Evolutionary conservation across 202 grass and related monocot species (phyloP), one percentile per base, ranked within the genome.

Genomic region (Alloteropsis angusta): DNA sequence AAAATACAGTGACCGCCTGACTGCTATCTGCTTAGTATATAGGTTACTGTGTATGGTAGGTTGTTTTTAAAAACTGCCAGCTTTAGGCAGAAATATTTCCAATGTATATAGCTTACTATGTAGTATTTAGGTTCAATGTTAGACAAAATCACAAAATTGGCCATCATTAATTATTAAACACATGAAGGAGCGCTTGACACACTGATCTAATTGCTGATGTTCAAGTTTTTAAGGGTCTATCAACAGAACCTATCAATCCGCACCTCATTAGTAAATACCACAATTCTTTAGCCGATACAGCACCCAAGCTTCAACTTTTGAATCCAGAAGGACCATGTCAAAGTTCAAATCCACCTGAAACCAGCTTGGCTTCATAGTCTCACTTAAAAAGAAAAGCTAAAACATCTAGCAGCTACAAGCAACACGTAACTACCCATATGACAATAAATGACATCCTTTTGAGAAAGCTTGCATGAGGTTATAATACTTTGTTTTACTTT

Each of bases 401-500:
- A 68, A 13, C 37, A 23, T 57, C 57, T 35, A 59, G 3, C 22
- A 22, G 75, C 57, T 55, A 59, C 36, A 45, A 41, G 65, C 45
- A 71, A 36, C 34, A n/a, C 2, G 25, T 34, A 37, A 13, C 26
- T 63, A 34, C 58, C 42, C 7, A 32, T 11, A 66, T 21, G 39
- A 54, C 65, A 71, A 43, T 60, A 62, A 52, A 54, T 23, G 64
- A 1, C 22, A 32, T 34, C 47, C 1, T 37, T 21, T 38, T 22
- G 65, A 71, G 53, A 44, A 79, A 56, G 17, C 30, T 57, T 57
- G 32, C 56, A 46, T 79, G 4, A 72, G 63, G 47, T 64, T 80
- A 36, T 75, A 4, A 38, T 46, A 18, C 22, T 56, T 63, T 9
- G 32, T 34, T 55, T 41, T 13, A 71, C 9, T 71, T 82, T 38